A percentile compares a stretch with the other conserved stretches of the same genome.
These are phyloP conservation scores for Usnea hakonensis DNA, from an alignment of 495 filamentous ascomycete genomes.

Conservation along the genomic window DNA sequence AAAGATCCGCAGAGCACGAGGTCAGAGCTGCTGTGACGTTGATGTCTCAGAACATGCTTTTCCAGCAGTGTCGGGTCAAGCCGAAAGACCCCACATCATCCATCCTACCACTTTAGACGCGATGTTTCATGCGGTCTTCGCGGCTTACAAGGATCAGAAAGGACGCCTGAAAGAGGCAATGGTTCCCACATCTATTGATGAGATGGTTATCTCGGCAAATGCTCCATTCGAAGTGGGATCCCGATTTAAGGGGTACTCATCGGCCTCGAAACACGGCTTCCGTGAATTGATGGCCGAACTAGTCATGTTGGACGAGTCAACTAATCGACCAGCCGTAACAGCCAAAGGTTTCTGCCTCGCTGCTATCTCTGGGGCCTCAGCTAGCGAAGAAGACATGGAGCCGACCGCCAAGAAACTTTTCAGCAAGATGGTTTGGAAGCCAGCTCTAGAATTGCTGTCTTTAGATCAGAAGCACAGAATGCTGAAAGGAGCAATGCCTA, in stretches of 20 bases:
- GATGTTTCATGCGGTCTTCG: constrained; percentile 19
- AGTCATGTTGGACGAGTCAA: constrained; percentile 14
- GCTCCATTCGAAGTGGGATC: constrained; percentile 9
- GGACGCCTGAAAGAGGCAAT: constrained; percentile 16
- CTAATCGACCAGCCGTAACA: constrained; percentile 5
- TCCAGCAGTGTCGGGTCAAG: not conserved
- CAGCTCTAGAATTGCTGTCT: constrained; percentile 6
- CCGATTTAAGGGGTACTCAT: constrained; percentile 16
- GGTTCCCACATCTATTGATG: constrained; percentile 22
- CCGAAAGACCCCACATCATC: constrained; percentile 15
- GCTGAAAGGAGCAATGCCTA: not conserved
- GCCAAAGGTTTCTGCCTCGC: constrained; percentile 14
- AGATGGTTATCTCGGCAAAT: constrained; percentile 18
- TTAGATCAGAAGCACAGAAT: constrained; percentile 4
- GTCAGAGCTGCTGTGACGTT: constrained; percentile 13
- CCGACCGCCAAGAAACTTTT: constrained; percentile 4
- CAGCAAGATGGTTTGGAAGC: constrained; percentile 10
- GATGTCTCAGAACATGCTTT: not conserved
- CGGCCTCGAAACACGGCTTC: constrained; percentile 19
- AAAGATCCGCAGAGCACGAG: not conserved
- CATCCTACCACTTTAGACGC: constrained; percentile 17
- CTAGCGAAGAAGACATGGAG: not conserved
- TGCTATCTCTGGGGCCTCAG: constrained; percentile 7
- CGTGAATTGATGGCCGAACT: constrained; percentile 16
- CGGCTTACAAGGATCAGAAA: constrained; percentile 13